Evolutionary conservation across 495 filamentous ascomycete species (phyloP), one percentile per base, ranked within the genome.

Genomic region (Neurospora tetrasperma): DNA sequence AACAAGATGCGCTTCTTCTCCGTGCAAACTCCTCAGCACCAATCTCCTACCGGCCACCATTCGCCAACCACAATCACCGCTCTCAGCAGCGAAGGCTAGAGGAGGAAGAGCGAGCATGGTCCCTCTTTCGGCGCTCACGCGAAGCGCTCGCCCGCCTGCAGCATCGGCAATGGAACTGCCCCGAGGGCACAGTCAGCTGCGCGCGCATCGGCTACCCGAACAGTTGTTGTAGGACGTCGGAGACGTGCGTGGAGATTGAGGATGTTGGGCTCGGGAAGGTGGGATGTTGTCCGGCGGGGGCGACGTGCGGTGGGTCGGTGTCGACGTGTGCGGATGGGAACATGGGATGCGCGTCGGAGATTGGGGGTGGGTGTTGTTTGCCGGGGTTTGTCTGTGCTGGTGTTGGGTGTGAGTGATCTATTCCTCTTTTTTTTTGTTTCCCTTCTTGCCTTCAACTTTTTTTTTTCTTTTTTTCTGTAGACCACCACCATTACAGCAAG

Each of bases 291-390:
- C 91, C 91, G 18, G 79, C 80, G 40, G 94, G 94, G 4, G 79
- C 87, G 76, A 87, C 77, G 6, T 99, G 96, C 80, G 84, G 86
- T 5, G 89, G 90, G 8, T 81, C 82, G 8, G 88, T 97, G 48
- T 84, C 85, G 0, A 78, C 78, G 4, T 99, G 95, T 76, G 81
- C 84, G 70, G 79, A 79, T 1, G 90, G 89, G 16, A 91, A 93
- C 79, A 86, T 87, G 14, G 84, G 86, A 31, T 99, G 96, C 77
- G 84, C 89, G 2, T 83, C 86, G 20, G 86, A 84, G 41, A 75
- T 90, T 18, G 94, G 94, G 5, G 94, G 94, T 1, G 95, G 94
- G 1, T 98, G 95, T 76, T 98, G 95, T 79, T 90, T 96, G 68
- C 85, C 91, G 1, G 92, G 91, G 1, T 97, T 90, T 78, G 85